phyloP scores from a whole-genome alignment of 371 early-diverging fungal genomes.

The Mucor plumbeus region DNA sequence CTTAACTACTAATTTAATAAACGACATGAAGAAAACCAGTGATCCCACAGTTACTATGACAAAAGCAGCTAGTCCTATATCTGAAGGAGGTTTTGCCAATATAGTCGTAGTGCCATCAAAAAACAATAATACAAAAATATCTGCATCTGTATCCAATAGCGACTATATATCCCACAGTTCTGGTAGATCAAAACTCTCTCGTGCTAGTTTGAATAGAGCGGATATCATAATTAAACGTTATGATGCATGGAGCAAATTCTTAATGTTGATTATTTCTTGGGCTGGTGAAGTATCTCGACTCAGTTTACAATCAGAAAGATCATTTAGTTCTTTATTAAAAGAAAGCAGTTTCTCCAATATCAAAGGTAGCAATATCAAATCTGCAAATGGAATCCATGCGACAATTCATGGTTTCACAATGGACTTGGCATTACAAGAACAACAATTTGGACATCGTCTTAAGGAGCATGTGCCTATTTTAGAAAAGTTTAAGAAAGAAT shows the following conservation, averaged over 20 bases:
- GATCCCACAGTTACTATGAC: neutral
- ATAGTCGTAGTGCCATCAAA: neutral
- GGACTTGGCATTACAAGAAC: constrained; percentile 18
- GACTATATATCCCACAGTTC: neutral
- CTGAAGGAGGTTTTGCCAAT: neutral
- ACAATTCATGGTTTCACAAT: constrained; percentile 11
- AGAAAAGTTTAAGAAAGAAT: constrained; percentile 31
- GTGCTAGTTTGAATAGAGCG: constrained; percentile 28
- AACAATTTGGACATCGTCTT: neutral
- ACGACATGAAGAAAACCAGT: neutral
- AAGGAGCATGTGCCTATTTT: constrained; percentile 31
- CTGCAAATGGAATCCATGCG: constrained; percentile 6
- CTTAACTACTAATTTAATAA: neutral
- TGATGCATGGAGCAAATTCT: constrained; percentile 31
- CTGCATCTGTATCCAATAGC: no score
- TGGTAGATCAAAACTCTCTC: neutral
- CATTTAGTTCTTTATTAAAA: neutral
- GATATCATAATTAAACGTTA: constrained; percentile 40
- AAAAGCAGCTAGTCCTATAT: neutral
- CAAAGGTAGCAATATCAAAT: neutral
- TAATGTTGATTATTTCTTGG: constrained; percentile 33
- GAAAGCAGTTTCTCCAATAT: neutral
- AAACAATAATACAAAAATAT: neutral
- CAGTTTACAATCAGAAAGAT: constrained; percentile 28
- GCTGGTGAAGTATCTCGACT: constrained; percentile 30